Base-by-base conservation (phyloP, 768 basidiomycete species). In the Lactifluus pinguis region DNA sequence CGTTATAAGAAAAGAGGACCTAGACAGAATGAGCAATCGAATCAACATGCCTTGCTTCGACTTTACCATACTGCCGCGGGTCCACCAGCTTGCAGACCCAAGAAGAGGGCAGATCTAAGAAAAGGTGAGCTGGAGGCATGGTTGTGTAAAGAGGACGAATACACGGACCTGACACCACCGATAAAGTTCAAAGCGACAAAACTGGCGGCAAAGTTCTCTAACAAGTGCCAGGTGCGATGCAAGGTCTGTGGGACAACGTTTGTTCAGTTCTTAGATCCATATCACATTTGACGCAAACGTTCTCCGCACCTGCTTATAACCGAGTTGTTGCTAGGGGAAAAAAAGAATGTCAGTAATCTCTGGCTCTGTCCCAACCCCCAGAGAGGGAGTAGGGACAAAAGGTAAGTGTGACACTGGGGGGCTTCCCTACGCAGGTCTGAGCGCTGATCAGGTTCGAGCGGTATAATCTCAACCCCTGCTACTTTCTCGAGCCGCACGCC, bases 371-470 rank as follows among this genome's bases (percentile, higher is more conserved):
- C 78, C 76, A 74, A 72, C 70, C 69, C 67, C 61, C 61, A 65
- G 71, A 67, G 72, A 76, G 73, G 75, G 71, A 65, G 69, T 25
- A 72, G 70, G 71, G 73, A 71, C 64, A 67, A 74, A 73, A 74
- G 74, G 79, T 75, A 76, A 60, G 63, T 68, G 69, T 68, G 75
- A 86, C 77, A 83, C 87, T 87, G 82, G 79, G 42, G 78, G 87
- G 87, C 87, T 90, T 94, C 90, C 90, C 91, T 92, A 90, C 92
- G 92, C 92, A 92, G 89, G 89, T 91, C 80, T 92, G 81, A 91
- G 83, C 88, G 80, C 90, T 92, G 87, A 81, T 90, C 92, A 94
- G 90, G 92, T 93, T 93, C 89, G 74, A 83, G 85, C 92, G 91
- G 92, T 94, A 83, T 94, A 62, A 89, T 94, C 92, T 95, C 92